Base-by-base conservation (phyloP, 345 rosid species). In the Gossypium thurberi region DNA sequence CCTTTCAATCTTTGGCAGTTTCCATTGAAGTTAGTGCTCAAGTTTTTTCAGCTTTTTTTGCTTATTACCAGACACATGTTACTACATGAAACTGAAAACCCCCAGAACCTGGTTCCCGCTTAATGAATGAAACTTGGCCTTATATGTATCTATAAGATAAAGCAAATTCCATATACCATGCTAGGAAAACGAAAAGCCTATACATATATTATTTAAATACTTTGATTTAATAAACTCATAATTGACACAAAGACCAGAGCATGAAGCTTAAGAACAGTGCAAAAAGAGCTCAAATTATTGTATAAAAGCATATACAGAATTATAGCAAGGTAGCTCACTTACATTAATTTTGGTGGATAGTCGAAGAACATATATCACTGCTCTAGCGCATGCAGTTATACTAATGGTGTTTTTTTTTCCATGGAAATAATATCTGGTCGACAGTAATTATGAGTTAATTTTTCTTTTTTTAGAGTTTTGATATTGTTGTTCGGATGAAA, bases 11-110 rank as follows among this genome's bases (percentile, higher is more conserved):
- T 18, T n/a, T 43, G 51, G n/a, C 28, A 18, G 50, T 40, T 63
- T 43, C 52, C 52, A 43, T 18, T 65, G 28, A 65, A 65, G 50
- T 33, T 33, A 33, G 40, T 33, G 40, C 40, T 33, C 5, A 5
- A 51, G 18, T 51, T 14, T 55, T 70, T n/a, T 55, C 2, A 53
- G 21, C 62, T 37, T 53, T 33, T 46, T 65, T 2, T 46, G 18
- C 40, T 26, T 44, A 65, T 65, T 46, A 26, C 33, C 14, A 3
- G 73, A 37, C 73, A 70, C 73, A 53, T 70, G 63, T 70, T 37
- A 37, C 40, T 17, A 55, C 33, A 70, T 20, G 52, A 53, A 53
- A 70, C 46, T 70, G 48, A 70, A 28, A 33, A 70, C 17, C 47
- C 63, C 6, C 37, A 8, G 65, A 23, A 23, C 15, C 53, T 6